Evolutionary conservation across 169 alveolate genomes (phyloP), one percentile per base, ranked within the genome.

Genomic region (Plasmodium vivax): DNA sequence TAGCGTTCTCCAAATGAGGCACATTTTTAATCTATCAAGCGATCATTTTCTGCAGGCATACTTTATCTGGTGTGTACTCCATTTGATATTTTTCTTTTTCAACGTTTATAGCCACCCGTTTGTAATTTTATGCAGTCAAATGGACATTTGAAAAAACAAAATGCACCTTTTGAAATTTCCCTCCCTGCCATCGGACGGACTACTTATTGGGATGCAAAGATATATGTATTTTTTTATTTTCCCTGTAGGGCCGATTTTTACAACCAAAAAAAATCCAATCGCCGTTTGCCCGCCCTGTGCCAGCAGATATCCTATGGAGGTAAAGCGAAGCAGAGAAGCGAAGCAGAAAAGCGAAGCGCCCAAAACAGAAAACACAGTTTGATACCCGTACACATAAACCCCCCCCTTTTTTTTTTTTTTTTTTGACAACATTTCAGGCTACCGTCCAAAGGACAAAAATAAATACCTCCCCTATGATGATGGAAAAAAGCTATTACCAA

Each of bases 231-330:
- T 10, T 68, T 27, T 36, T 68, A 2, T 83, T 83, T 71, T 84
- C 54, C 38, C 54, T 38, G 68, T 87, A 87, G 93, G 93, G 93
- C 93, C 45, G 93, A 87, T 71, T 87, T 87, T 71, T 87, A 87
- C 45, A 87, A 87, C 79, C 93, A 87, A 54, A 87, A 87, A 87
- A 87, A 87, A 87, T 87, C 85, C 58, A 87, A 87, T 87, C 93
- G 93, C 45, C 93, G 93, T 34, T 87, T 87, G 71, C 93, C 93
- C 19, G 85, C 93, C 27, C 68, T 87, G 47, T 87, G 87, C 30
- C 93, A 87, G 34, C 93, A 87, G 45, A 87, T 87, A 87, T 87
- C 93, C n/a, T 87, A 87, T 87, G 93, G 93, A 87, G 93, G 93
- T 87, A 87, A 32, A 56, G 72, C 4, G 72, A 56, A 6, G 27